Evolutionary conservation across 2,329 filamentous ascomycete species (phyloP).

Genomic region (Chrysosporium keratinophilum): DNA sequence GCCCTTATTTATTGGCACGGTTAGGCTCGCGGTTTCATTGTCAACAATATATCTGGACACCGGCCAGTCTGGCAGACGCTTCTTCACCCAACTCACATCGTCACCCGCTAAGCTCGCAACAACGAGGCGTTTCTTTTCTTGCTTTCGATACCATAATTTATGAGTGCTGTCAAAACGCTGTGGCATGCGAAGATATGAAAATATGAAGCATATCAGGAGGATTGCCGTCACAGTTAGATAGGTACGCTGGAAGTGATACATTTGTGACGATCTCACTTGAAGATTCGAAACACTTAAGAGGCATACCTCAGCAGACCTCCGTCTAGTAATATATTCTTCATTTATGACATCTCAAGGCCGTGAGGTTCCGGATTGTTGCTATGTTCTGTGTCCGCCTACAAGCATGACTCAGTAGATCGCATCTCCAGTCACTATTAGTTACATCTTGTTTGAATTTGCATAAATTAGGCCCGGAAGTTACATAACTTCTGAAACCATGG

Average conservation of each 20-base stretch:
- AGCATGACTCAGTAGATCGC: too few species aligned
- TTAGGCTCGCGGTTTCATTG: constrained; percentile 18
- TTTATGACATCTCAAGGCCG: too few species aligned
- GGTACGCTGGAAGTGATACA: not conserved
- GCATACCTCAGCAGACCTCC: too few species aligned
- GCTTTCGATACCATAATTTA: not conserved
- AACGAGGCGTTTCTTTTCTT: constrained; percentile 22
- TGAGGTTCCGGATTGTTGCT: too few species aligned
- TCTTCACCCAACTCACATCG: constrained; percentile 37
- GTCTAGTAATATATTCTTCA: too few species aligned
- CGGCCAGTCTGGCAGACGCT: constrained; percentile 38
- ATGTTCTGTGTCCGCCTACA: too few species aligned
- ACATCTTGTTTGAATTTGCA: too few species aligned
- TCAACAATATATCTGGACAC: constrained; percentile 37
- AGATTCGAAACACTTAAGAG: too few species aligned
- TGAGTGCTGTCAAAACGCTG: not conserved
- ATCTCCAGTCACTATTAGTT: too few species aligned
- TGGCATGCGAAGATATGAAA: not conserved
- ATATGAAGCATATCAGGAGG: not conserved
- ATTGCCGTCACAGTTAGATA: not conserved
- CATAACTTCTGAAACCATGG: too few species aligned
- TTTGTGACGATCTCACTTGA: not conserved
- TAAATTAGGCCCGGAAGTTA: too few species aligned
- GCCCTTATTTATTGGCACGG: constrained; percentile 37
- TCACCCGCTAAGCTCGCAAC: constrained; percentile 38